Evolutionary conservation across 176 grass and related monocot species (phyloP).

Genomic region (Juncus effusus): DNA sequence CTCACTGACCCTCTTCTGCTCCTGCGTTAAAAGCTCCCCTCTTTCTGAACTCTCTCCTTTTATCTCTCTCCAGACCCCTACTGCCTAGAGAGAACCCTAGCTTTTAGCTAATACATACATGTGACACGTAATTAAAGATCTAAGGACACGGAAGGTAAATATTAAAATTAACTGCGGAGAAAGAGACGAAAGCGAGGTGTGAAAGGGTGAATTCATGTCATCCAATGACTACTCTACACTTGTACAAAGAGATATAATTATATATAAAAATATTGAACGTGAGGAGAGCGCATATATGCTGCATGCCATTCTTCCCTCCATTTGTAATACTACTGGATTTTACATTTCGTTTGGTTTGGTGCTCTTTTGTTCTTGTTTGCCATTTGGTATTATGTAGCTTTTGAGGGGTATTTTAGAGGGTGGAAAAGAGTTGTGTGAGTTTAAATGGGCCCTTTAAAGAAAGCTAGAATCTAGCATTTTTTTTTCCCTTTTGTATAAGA

Average conservation of each 20-base stretch:
- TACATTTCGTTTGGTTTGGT: neutral
- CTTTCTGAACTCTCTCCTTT: neutral
- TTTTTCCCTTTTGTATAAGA: neutral
- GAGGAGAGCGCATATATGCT: slow-evolving; percentile 12
- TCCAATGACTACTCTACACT: too few relatives aligned
- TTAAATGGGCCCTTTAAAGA: slow-evolving; percentile 12
- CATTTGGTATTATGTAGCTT: too few relatives aligned
- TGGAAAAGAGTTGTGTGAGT: neutral
- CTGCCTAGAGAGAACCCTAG: neutral
- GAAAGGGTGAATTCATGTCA: too few relatives aligned
- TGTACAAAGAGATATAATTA: too few relatives aligned
- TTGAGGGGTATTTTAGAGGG: too few relatives aligned
- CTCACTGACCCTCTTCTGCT: slow-evolving; percentile 20
- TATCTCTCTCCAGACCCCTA: slow-evolving; percentile 13
- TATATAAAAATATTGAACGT: neutral
- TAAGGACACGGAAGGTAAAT: slow-evolving; percentile 9
- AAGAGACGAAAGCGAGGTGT: neutral
- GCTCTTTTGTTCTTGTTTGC: neutral
- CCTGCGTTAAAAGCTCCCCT: slow-evolving; percentile 26
- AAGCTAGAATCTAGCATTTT: slow-evolving; percentile 7
- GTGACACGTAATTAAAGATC: slow-evolving; percentile 17
- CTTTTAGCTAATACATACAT: slow-evolving; percentile 11
- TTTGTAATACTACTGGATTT: neutral
- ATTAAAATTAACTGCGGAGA: neutral
- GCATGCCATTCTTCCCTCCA: neutral